phyloP scores from a whole-genome alignment of 495 filamentous ascomycete species.

The Trichoderma erinaceum region DNA sequence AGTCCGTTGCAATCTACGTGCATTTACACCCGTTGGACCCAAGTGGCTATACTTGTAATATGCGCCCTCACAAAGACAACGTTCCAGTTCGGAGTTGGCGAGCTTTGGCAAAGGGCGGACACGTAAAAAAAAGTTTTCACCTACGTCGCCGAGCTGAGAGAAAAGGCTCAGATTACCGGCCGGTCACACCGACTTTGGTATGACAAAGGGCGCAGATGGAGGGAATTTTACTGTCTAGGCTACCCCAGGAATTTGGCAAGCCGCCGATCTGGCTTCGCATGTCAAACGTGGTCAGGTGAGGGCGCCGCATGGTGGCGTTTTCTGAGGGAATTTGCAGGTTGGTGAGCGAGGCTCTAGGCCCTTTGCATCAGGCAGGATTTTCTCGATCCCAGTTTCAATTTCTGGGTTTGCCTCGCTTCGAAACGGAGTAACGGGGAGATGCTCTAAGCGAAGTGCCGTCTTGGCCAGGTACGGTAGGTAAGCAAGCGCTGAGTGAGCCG shows the following conservation, averaged over 20 bases:
- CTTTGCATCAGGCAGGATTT: too few relatives aligned
- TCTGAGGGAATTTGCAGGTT: neutral
- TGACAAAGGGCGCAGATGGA: neutral
- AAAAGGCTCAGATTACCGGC: neutral
- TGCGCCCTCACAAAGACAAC: too few relatives aligned
- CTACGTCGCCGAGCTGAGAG: neutral
- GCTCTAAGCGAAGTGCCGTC: too few relatives aligned
- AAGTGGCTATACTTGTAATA: too few relatives aligned
- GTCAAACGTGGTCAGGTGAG: constrained; percentile 5
- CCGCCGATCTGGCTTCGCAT: constrained; percentile 12
- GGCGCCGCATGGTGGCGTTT: constrained; percentile 6
- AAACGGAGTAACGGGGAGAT: neutral
- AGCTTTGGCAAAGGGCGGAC: too few relatives aligned
- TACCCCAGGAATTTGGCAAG: constrained; percentile 2
- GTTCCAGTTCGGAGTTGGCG: too few relatives aligned
- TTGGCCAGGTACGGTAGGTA: neutral
- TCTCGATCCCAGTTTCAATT: too few relatives aligned
- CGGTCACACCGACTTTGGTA: neutral
- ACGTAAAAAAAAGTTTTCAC: too few relatives aligned
- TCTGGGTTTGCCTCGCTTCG: neutral
- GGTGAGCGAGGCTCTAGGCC: neutral
- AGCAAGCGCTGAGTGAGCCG: neutral
- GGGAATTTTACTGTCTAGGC: neutral
- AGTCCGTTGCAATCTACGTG: too few relatives aligned
- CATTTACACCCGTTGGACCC: too few relatives aligned